Percentiles rank a stretch among this genome's conserved stretches.
These are phyloP conservation scores for Cryptococcus sp. DNA, from an alignment of 1,284 basidiomycete genomes.

Conservation along the genomic window DNA sequence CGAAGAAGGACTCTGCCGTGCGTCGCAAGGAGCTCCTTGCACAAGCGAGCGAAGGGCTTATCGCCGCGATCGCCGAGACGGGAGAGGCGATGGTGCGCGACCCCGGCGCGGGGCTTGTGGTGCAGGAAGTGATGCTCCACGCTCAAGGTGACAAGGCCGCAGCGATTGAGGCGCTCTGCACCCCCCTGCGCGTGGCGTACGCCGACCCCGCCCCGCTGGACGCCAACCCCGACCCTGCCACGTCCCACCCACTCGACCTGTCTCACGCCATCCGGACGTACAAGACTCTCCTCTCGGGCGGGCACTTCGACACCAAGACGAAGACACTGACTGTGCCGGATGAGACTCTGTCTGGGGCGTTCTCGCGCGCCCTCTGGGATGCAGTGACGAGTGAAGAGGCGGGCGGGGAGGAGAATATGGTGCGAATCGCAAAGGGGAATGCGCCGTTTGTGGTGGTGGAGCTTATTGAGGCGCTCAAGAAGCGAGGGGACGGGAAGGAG, in stretches of 20 bases:
- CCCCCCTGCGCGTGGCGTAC: conserved; percentile 58
- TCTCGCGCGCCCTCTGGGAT: conserved; percentile 60
- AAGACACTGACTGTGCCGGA: conserved; percentile 57
- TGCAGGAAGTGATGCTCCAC: conserved; percentile 74
- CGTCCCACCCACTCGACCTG: conserved; percentile 68
- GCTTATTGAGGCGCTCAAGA: conserved; percentile 62
- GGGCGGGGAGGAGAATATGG: conserved; percentile 45
- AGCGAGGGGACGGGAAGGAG: conserved; percentile 51
- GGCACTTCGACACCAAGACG: conserved; percentile 69
- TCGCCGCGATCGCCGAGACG: conserved; percentile 63
- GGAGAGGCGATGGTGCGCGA: conserved; percentile 63
- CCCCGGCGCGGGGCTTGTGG: conserved; percentile 69
- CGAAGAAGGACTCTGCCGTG: conserved; percentile 67
- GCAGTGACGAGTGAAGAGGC: conserved; percentile 52
- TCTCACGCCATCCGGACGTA: conserved; percentile 75
- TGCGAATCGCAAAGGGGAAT: conserved; percentile 62
- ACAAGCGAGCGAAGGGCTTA: conserved; percentile 65
- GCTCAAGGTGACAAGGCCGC: conserved; percentile 72
- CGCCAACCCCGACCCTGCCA: conserved; percentile 27
- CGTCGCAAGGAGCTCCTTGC: conserved; percentile 66
- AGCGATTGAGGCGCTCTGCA: conserved; percentile 61
- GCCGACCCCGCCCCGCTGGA: conserved; percentile 48
- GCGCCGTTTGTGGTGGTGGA: conserved; percentile 78
- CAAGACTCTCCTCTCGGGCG: conserved; percentile 83
- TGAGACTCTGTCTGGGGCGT: conserved; percentile 57